Base-by-base conservation (phyloP, 2,329 filamentous ascomycete genomes). In the Chaetomiaceae sp. region DNA sequence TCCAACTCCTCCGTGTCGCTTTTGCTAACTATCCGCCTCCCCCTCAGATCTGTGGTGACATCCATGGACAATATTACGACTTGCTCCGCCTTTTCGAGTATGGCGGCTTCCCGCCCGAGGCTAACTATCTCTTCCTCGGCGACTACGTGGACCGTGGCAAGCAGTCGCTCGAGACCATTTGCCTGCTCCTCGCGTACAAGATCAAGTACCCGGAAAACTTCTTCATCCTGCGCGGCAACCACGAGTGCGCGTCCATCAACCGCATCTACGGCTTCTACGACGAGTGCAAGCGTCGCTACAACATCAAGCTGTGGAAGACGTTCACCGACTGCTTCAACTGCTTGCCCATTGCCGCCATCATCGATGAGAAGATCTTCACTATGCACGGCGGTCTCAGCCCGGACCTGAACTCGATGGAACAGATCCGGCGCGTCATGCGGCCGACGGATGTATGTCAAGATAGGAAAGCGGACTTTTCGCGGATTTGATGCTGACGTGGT, bases 141-240 rank as follows among this genome's bases (percentile, higher is more conserved):
- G 93, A 98, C 67, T 98, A 98, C 64, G 93, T 98, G 62, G 93
- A 98, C 69, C 84, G 93, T 74, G 93, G 93, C 74, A 97, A 98
- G 78, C 93, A 98, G 72, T 96, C 91, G 30, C 84, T 98, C 45
- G 93, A 98, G 76, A 97, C 93, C 58, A 97, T 98, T 70, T 95
- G 89, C 74, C 77, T 98, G 55, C 79, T 98, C 47, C 80, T 98
- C 42, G 89, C 89, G 53, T 98, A 97, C 81, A 98, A 98, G 81
- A 95, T 98, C 80, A 97, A 97, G 75, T 97, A 95, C 68, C 93
- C 93, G 39, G 93, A 98, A 73, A 98, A 98, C 76, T 97, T 98
- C 75, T 98, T 98, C 76, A 86, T 98, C 58, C 81, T 98, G 49
- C 88, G 93, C 58, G 93, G 93, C 55, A 98, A 98, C 76, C 93